Evolutionary conservation across 2,329 filamentous ascomycete species (phyloP).

Genomic region (Arthrobotrys sphaeroides): DNA sequence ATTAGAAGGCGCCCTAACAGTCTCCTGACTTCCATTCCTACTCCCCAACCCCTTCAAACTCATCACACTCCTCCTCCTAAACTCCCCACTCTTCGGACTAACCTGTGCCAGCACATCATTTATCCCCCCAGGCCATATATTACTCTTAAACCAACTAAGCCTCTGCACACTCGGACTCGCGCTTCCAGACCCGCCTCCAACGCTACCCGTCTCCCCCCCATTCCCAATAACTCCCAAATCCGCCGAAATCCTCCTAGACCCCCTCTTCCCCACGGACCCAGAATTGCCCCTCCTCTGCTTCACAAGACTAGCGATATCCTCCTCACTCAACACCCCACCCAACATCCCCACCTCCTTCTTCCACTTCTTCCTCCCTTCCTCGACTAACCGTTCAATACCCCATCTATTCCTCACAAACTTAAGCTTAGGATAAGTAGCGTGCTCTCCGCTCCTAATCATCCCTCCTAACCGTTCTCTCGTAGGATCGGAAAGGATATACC

Average conservation of each 20-base stretch:
- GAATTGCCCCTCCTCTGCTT: conserved; percentile 17
- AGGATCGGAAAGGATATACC: conserved; percentile 85
- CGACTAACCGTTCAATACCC: conserved; percentile 78
- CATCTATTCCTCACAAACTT: conserved; percentile 90
- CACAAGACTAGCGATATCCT: conserved; percentile 68
- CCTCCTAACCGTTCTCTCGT: conserved; percentile 76
- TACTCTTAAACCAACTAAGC: conserved; percentile 49
- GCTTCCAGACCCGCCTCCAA: conserved; percentile 16
- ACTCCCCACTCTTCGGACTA: conserved; percentile 37
- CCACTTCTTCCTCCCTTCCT: conserved; percentile 69
- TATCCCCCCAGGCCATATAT: conserved; percentile 44
- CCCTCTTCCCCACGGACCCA: conserved; percentile 25
- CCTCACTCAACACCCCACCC: conserved; percentile 71
- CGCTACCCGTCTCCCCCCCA: conserved; percentile 19
- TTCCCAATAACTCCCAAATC: conserved; percentile 22
- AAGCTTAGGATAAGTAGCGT: conserved; percentile 88
- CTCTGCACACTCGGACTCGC: conserved; percentile 29
- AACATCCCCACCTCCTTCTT: conserved; percentile 66
- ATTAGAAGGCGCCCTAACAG: conserved; percentile 28
- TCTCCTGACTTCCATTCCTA: conserved; percentile 45
- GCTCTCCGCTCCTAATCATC: conserved; percentile 91
- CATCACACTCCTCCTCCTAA: conserved; percentile 26
- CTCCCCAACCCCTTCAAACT: conserved; percentile 38
- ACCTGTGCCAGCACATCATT: conserved; percentile 42
- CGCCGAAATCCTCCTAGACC: conserved; percentile 29